A percentile compares a stretch with the other conserved stretches of the same genome.
phyloP scores from a whole-genome alignment of 352 stramenopile genomes.

The Peronospora destructor region DNA sequence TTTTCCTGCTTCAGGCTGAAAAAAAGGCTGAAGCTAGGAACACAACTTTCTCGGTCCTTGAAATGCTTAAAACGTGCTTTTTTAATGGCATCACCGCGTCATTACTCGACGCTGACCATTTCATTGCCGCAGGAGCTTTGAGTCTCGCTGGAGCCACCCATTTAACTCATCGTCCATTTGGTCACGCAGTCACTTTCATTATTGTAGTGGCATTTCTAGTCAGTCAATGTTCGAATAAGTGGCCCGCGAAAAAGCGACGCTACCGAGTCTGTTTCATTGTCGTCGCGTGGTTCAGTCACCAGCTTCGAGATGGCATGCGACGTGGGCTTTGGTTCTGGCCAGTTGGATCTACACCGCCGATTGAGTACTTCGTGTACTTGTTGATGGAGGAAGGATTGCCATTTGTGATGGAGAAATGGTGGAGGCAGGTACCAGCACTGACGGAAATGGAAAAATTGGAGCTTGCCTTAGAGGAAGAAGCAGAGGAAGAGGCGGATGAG shows the following conservation, averaged over 20 bases:
- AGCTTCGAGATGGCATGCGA: conserved; percentile 58
- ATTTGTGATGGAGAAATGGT: conserved; percentile 39
- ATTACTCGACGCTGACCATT: conserved; percentile 66
- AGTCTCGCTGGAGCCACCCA: conserved; percentile 53
- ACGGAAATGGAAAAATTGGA: conserved; percentile 24
- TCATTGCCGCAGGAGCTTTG: conserved; percentile 53
- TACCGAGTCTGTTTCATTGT: conserved; percentile 49
- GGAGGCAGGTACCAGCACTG: conserved; percentile 15
- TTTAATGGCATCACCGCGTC: conserved; percentile 34
- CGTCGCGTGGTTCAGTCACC: conserved; percentile 54
- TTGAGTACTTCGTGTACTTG: conserved; percentile 64
- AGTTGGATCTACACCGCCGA: conserved; percentile 50
- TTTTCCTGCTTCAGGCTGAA: conserved; percentile 46
- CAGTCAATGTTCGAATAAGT: conserved; percentile 27
- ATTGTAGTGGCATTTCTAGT: conserved; percentile 36
- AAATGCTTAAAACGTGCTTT: conserved; percentile 38
- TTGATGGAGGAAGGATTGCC: conserved; percentile 45
- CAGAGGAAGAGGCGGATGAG: conserved; percentile 11
- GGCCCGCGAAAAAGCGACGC: conserved; percentile 13
- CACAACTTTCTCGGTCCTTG: conserved; percentile 4
- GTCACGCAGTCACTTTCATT: conserved; percentile 62
- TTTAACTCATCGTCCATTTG: conserved; percentile 52
- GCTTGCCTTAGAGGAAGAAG: conserved; percentile 17
- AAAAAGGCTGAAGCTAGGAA: conserved; percentile 8
- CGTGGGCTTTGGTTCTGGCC: conserved; percentile 69